phyloP scores from a whole-genome alignment of 805 yeast genomes.

The Danielozyma ontarioensis region DNA sequence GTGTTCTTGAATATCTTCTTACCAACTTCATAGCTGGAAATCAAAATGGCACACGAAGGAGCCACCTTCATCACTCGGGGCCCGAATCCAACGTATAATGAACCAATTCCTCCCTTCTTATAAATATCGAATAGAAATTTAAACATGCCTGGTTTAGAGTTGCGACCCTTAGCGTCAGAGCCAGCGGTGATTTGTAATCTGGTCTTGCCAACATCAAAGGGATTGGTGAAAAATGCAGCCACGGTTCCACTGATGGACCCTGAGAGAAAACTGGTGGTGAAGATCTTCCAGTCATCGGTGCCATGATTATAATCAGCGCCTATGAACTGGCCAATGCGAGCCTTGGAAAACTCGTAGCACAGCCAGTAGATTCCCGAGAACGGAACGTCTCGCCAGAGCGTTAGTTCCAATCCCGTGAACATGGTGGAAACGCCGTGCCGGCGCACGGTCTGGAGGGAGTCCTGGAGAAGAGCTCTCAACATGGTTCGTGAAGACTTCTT shows the following conservation, averaged over 20 bases:
- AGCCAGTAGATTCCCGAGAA: constrained; percentile 96
- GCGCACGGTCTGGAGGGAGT: constrained; percentile 47
- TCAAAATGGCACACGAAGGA: constrained; percentile 98
- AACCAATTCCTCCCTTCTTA: constrained; percentile 68
- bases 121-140: constrained; percentile 58
- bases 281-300: constrained; percentile 38
- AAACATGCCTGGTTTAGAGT: constrained; percentile 54
- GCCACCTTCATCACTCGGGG: constrained; percentile 91
- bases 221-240: constrained; percentile 87
- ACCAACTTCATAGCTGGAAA: constrained; percentile 87
- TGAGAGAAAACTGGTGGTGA: constrained; percentile 62
- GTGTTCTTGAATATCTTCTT: constrained; percentile 51
- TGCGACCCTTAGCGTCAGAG: constrained; percentile 3
- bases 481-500: constrained; percentile 22
- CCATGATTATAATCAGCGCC: constrained; percentile 17
- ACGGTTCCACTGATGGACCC: constrained; percentile 82
- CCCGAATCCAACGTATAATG: constrained; percentile 80
- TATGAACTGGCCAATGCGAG: constrained; percentile 14
- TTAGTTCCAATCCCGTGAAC: constrained; percentile 81
- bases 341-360: constrained; percentile 55
- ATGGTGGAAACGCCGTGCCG: constrained; percentile 57
- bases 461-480: constrained; percentile 45
- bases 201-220: constrained; percentile 97
- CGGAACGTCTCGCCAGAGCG: constrained; percentile 97
- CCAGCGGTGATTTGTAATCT: constrained; percentile 58